phyloP scores from a whole-genome alignment of 768 basidiomycete species.

The Epithele typhae region DNA sequence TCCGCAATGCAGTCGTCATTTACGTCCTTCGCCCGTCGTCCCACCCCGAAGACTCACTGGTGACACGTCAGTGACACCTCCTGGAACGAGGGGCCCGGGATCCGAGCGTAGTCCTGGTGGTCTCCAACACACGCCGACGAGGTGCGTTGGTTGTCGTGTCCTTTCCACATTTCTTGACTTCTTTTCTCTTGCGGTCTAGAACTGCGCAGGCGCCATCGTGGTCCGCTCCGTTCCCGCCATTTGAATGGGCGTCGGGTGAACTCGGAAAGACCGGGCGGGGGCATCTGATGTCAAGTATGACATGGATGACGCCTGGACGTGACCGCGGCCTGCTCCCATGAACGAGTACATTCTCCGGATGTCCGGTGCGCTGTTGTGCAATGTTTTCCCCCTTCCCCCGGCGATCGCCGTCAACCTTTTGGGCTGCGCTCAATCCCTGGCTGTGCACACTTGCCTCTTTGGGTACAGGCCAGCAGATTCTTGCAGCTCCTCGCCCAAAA shows the following conservation, averaged over 20 bases:
- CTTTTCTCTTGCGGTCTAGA: too few relatives aligned
- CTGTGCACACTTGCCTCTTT: slow-evolving; percentile 11
- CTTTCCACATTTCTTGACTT: too few relatives aligned
- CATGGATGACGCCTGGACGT: slow-evolving; percentile 7
- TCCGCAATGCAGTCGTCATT: neutral
- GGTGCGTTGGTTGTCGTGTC: too few relatives aligned
- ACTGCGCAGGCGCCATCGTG: too few relatives aligned
- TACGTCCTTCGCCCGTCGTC: neutral
- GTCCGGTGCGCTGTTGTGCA: slow-evolving; percentile 2
- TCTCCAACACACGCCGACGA: too few relatives aligned
- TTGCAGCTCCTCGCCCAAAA: slow-evolving; percentile 10
- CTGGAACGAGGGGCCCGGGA: too few relatives aligned
- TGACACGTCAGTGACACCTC: too few relatives aligned
- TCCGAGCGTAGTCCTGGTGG: too few relatives aligned
- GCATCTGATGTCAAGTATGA: slow-evolving; percentile 4
- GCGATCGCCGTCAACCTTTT: slow-evolving; percentile 11
- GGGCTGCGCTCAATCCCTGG: slow-evolving; percentile 3
- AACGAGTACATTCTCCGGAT: slow-evolving; percentile 9
- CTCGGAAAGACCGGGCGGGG: neutral
- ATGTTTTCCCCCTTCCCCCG: slow-evolving; percentile 5
- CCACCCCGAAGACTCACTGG: too few relatives aligned
- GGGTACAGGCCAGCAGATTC: slow-evolving; percentile 8
- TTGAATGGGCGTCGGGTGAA: neutral
- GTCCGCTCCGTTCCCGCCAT: neutral
- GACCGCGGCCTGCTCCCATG: neutral